Evolutionary conservation across 768 basidiomycete species (phyloP), one percentile per base, ranked within the genome.

Genomic region (Rhizopogon vinicolor): DNA sequence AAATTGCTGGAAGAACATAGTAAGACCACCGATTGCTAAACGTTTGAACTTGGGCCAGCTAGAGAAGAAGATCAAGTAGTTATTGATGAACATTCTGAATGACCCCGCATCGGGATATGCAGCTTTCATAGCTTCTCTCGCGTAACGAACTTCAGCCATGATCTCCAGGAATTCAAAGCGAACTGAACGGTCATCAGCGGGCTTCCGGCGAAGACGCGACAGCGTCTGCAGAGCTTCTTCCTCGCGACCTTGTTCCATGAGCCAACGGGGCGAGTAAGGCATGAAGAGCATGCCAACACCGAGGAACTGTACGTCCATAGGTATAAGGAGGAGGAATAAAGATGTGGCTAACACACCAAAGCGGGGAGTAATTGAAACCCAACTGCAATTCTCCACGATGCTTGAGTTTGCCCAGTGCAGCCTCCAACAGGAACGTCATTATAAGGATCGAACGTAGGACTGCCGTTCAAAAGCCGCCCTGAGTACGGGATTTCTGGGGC

Each of bases 261-360:
- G 62, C 72, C 76, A 77, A 49, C 76, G 70, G 18, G 76, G 76
- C 18, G 76, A 76, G 51, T 71, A 75, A 19, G 75, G 75, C 62
- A 76, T 65, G 44, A 73, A 65, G 18, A 49, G 41, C 68, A 69
- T 69, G 39, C 68, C 68, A 33, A 69, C 49, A 7, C 63, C 68
- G 52, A 71, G 60, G n/a, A 62, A 64, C 69, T 69, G 50, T 29
- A 25, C 29, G 9, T 44, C 43, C 19, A 12, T 63, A 48, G 56
- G 10, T 18, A 33, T 44, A 10, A 48, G 10, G 42, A 10, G 16
- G 33, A 10, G 16, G 8, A 0, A 5, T 2, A 1, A 41, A 65
- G 56, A 59, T 33, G 62, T 8, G 5, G 60, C 58, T 25, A 63
- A 49, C 65, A 50, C 19, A 75, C 67, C 31, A 75, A 37, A 4